These are phyloP conservation scores for Athelia sp. DNA, from an alignment of 1,284 basidiomycete genomes.

Conservation along the genomic window DNA sequence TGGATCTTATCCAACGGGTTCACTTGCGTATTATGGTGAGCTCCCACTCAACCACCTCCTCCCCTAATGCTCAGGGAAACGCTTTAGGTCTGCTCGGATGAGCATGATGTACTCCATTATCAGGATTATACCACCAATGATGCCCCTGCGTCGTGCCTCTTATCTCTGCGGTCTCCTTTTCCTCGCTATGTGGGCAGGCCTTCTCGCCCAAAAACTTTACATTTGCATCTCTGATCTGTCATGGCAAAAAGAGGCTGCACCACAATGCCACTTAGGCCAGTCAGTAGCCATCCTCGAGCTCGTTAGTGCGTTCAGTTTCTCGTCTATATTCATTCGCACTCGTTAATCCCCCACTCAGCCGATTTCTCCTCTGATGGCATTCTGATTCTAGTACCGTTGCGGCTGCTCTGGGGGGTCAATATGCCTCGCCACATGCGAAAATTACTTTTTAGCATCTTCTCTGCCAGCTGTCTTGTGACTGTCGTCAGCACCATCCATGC, in stretches of 20 bases:
- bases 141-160: conserved; percentile 14
- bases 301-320: conserved; percentile 15
- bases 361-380: conserved; percentile 29
- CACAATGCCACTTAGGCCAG: conserved; percentile 22
- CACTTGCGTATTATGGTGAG: conserved; percentile 23
- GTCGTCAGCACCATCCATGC: conserved; percentile 9
- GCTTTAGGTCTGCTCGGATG: conserved; percentile 22
- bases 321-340: neutral
- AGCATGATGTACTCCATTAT: conserved; percentile 24
- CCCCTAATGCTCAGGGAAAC: too few relatives aligned
- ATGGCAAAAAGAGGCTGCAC: conserved; percentile 16
- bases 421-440: conserved; percentile 9
- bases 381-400: conserved; percentile 19
- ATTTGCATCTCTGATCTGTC: conserved; percentile 16
- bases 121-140: conserved; percentile 20
- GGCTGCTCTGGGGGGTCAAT: conserved; percentile 19
- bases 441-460: conserved; percentile 9
- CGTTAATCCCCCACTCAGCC: conserved; percentile 9
- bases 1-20: conserved; percentile 20
- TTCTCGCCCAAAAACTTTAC: conserved; percentile 18
- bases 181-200: conserved; percentile 18
- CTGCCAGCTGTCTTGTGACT: conserved; percentile 8
- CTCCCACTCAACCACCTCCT: neutral
- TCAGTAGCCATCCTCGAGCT: conserved; percentile 20
- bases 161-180: conserved; percentile 14